Conservation (phyloP, 1,284 basidiomycete species). For the Sparassis latifolia region DNA sequence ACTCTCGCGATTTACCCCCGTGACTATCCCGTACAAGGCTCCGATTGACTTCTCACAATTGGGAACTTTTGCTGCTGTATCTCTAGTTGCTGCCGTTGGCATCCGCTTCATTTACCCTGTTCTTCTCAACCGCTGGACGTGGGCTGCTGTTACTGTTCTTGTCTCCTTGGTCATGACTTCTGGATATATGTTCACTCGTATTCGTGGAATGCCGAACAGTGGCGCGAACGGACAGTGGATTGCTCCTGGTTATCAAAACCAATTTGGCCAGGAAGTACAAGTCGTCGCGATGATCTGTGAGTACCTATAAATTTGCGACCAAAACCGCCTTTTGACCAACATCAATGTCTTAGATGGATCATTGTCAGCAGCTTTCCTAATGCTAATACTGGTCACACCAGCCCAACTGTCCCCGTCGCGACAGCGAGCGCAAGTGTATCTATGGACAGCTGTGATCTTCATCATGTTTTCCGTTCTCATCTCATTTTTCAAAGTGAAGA, state of each 20-base stretch:
- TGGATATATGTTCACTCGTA: conserved; percentile 96
- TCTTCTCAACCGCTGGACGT: conserved; percentile 74
- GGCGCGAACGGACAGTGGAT: conserved; percentile 73
- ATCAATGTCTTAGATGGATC: conserved; percentile 61
- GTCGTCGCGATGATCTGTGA: conserved; percentile 83
- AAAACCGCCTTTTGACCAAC: not conserved
- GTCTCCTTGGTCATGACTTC: conserved; percentile 80
- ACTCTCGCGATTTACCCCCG: conserved; percentile 65
- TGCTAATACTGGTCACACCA: conserved; percentile 80
- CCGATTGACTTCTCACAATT: conserved; percentile 66
- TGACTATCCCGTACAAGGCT: conserved; percentile 66
- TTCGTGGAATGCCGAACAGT: conserved; percentile 76
- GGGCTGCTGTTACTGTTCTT: conserved; percentile 62
- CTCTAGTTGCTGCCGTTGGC: conserved; percentile 39
- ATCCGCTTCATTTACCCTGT: conserved; percentile 65
- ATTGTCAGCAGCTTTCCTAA: conserved; percentile 76
- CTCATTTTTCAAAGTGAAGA: conserved; percentile 89
- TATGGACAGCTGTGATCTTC: conserved; percentile 83
- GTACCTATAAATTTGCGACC: conserved; percentile 27
- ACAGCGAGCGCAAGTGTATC: conserved; percentile 83
- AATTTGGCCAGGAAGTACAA: conserved; percentile 90
- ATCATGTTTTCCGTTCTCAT: conserved; percentile 86
- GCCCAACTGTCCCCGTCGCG: conserved; percentile 67
- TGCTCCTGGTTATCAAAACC: conserved; percentile 83
- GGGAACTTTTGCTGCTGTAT: conserved; percentile 35